Percentiles rank a stretch among this genome's conserved stretches.
Evolutionary conservation across 1,139 yeast genomes (phyloP).

Genomic region (Saccharomyces hybrid): DNA sequence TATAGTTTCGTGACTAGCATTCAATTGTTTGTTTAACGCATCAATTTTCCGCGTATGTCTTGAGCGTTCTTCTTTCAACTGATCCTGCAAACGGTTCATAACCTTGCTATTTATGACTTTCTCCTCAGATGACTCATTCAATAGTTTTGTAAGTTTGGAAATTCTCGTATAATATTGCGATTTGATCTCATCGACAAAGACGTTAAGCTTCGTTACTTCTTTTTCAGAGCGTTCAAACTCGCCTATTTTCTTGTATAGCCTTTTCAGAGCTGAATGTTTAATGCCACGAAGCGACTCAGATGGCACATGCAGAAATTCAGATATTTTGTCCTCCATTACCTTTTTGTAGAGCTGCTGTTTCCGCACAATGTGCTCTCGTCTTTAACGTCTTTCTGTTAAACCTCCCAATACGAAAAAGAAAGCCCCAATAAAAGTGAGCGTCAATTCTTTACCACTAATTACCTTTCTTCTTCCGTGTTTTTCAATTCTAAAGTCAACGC

Average conservation of each 20-base stretch:
- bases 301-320: not conserved
- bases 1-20: conserved; percentile 43
- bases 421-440: no score
- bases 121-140: conserved; percentile 22
- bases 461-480: not conserved
- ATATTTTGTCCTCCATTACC: conserved; percentile 1
- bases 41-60: conserved; percentile 29
- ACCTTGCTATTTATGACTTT: not conserved
- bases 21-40: conserved; percentile 29
- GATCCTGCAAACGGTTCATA: not conserved
- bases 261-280: not conserved
- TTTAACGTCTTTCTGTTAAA: not conserved
- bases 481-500: no score
- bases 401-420: not conserved
- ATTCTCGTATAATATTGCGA: conserved; percentile 35
- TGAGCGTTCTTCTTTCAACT: conserved; percentile 29
- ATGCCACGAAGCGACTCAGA: not conserved
- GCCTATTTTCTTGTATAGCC: conserved; percentile 1
- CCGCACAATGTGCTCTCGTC: not conserved
- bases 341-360: not conserved
- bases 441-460: not conserved
- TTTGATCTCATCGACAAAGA: conserved; percentile 47
- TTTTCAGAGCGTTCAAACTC: conserved; percentile 4
- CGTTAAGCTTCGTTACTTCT: conserved; percentile 13
- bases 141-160: conserved; percentile 31